phyloP scores from a whole-genome alignment of 345 rosid species.

The Eucalyptus shirleyi region DNA sequence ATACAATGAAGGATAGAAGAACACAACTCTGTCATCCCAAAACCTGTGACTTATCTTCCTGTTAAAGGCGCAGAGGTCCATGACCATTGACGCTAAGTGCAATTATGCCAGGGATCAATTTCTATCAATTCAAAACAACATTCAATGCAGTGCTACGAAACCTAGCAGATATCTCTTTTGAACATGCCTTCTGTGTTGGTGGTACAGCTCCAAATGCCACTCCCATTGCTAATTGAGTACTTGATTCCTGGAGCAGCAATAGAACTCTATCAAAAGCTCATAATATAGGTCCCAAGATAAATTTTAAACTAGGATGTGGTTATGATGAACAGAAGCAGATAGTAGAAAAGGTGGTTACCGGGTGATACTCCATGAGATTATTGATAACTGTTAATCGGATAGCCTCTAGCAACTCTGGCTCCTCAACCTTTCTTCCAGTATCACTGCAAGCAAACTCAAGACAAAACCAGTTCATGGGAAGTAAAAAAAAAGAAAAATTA shows the following conservation, averaged over 20 bases:
- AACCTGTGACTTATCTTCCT: not conserved
- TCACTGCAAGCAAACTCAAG: slow-evolving; percentile 28
- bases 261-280: not conserved
- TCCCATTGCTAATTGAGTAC: slow-evolving; percentile 96
- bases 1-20: not conserved
- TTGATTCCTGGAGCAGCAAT: slow-evolving; percentile 67
- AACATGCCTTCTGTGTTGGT: slow-evolving; percentile 48
- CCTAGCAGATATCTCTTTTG: not conserved
- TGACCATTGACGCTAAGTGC: not conserved
- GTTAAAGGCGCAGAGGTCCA: not conserved
- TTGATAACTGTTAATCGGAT: slow-evolving; percentile 92
- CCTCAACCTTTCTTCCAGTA: slow-evolving; percentile 92
- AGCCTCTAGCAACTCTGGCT: slow-evolving; percentile 91
- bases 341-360: slow-evolving; percentile 28
- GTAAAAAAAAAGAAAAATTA: not conserved
- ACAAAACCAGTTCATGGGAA: not conserved
- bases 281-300: not conserved
- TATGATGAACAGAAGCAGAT: not conserved
- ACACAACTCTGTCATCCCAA: not conserved
- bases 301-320: not conserved
- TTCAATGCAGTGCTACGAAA: not conserved
- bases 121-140: not conserved
- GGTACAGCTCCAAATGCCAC: slow-evolving; percentile 82
- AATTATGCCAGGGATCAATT: not conserved
- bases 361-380: slow-evolving; percentile 87